Conservation (phyloP, 2,329 filamentous ascomycete genomes). For the Geosmithia putterillii region DNA sequence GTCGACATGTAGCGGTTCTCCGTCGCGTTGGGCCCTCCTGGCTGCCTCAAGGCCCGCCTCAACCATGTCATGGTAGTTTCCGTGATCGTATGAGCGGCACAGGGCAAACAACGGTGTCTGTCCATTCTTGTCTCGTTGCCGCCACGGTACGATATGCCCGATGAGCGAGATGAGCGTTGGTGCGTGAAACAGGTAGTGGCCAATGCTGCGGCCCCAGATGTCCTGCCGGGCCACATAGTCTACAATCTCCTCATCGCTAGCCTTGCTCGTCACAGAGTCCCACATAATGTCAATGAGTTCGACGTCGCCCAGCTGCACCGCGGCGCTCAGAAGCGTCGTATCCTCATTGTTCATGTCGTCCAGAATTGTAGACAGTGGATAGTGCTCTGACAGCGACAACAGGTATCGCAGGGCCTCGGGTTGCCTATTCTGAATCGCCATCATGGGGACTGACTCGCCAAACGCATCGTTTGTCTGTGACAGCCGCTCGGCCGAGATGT, state of each 20-base stretch:
- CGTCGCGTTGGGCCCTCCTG: constrained; percentile 62
- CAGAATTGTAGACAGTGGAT: constrained; percentile 56
- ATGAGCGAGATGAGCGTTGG: constrained; percentile 69
- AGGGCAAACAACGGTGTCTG: constrained; percentile 96
- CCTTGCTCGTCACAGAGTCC: constrained; percentile 50
- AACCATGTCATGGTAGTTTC: constrained; percentile 79
- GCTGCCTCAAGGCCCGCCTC: constrained; percentile 67
- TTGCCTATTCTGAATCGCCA: constrained; percentile 65
- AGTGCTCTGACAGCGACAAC: constrained; percentile 65
- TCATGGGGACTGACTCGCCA: constrained; percentile 82
- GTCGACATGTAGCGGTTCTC: constrained; percentile 72
- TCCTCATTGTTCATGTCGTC: constrained; percentile 83
- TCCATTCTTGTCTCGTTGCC: constrained; percentile 84
- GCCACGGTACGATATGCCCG: constrained; percentile 73
- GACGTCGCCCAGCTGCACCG: constrained; percentile 70
- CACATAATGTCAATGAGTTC: constrained; percentile 67
- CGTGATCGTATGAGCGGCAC: constrained; percentile 90
- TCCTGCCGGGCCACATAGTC: constrained; percentile 69
- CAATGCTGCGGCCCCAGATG: constrained; percentile 73
- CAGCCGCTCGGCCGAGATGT: constrained; percentile 70
- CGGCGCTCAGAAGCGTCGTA: constrained; percentile 78
- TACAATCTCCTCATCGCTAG: constrained; percentile 41
- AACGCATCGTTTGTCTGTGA: constrained; percentile 56
- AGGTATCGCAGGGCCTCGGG: constrained; percentile 67
- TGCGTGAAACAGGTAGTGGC: constrained; percentile 93